Conservation (phyloP, 2,329 filamentous ascomycete species). For the Sarocladium strictum region DNA sequence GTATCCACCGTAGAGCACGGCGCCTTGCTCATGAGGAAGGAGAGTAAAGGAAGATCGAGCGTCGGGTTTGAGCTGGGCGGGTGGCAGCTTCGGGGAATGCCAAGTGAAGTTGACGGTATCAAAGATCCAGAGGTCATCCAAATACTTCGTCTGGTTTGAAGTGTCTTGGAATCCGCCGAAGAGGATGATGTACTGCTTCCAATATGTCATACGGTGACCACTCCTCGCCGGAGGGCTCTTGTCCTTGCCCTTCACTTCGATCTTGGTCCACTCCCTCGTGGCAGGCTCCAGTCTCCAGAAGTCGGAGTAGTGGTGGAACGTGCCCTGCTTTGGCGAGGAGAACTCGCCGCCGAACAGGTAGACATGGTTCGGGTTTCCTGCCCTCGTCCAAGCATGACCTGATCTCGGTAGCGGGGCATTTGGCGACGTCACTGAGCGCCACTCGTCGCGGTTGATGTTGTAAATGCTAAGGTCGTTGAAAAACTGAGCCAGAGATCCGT, state of each 20-base stretch:
- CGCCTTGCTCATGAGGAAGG: constrained; percentile 82
- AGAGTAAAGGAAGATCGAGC: constrained; percentile 87
- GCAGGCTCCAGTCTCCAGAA: constrained; percentile 90
- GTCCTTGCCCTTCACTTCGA: constrained; percentile 73
- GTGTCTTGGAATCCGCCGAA: constrained; percentile 98
- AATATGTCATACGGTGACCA: constrained; percentile 94
- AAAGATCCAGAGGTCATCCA: constrained; percentile 92
- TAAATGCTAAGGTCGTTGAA: constrained; percentile 63
- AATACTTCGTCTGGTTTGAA: constrained; percentile 87
- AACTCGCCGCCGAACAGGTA: constrained; percentile 97
- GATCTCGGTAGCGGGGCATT: constrained; percentile 87
- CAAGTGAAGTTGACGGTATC: constrained; percentile 84
- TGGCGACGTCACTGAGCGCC: constrained; percentile 83
- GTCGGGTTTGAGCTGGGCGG: constrained; percentile 81
- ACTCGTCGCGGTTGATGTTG: constrained; percentile 79
- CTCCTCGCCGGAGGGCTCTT: constrained; percentile 78
- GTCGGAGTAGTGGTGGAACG: constrained; percentile 98
- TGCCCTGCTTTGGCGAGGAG: constrained; percentile 92
- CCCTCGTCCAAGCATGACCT: constrained; percentile 91
- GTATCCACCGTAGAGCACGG: constrained; percentile 89
- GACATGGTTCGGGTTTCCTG: constrained; percentile 75
- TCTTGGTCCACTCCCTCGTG: constrained; percentile 81
- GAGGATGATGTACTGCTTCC: constrained; percentile 92
- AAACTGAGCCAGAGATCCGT: constrained; percentile 75
- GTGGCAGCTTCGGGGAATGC: constrained; percentile 69